Evolutionary conservation across 441 rosid genomes (phyloP), one percentile per base, ranked within the genome.

Genomic region (Populus hybrid): DNA sequence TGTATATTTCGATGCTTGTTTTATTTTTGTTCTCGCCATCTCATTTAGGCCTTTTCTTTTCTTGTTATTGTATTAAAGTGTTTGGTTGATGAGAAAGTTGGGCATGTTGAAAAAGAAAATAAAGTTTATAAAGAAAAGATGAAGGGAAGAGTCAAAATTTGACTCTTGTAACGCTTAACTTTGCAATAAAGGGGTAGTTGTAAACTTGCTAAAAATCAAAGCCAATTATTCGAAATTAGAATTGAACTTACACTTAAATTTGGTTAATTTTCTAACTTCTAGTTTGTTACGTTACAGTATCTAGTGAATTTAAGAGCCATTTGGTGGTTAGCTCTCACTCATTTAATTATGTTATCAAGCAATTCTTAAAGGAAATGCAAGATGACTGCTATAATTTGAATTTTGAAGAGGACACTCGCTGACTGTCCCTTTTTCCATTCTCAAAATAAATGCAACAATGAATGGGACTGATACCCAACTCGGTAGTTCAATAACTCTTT

Each of bases 1-100:
- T 83, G 89, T 85, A 82, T 74, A 85, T 76, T 79, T 78, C 67
- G 64, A 3, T 61, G 65, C 0, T 24, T n/a, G 28, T 83, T 68
- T 29, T 0, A 5, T 24, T 12, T 80, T 68, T 29, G 16, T 50
- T 74, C 10, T 71, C 1, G 26, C 26, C 59, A 38, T 74, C 10
- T 71, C 2, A 36, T 38, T 68, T 23, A 31, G 40, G 61, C 64
- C 12, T 26, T 45, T 72, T 20, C 21, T 64, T 38, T 64, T 26
- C 26, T 64, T 38, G 53, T 35, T 36, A 3, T 3, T 23, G 26
- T 9, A 3, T 53, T 61, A 3, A 9, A 59, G 24, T 18, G 69
- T 78, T 76, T 80, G 72, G 72, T 45, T 64, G 31, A 2, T 56
- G 20, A 42, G 56, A 74, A 74, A 71, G 53, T 56, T 40, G 26